Conservation (phyloP, 257 asterid genomes). For the Solanum arcanum region DNA sequence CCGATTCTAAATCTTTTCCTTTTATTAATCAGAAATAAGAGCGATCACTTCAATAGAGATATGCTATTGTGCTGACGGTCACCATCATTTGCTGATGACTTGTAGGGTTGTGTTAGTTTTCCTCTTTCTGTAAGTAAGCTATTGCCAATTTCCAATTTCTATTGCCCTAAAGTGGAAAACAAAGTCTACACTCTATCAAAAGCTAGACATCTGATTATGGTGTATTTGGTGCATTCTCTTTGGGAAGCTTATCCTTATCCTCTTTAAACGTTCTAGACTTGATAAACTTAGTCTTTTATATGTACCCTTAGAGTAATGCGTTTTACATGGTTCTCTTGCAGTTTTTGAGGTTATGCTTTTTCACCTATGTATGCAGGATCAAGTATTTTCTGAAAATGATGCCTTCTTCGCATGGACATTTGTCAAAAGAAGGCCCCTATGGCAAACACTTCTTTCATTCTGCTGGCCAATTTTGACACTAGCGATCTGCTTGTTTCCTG, state of each 20-base stretch:
- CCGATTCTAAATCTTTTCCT: neutral
- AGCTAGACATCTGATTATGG: neutral
- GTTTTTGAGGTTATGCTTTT: neutral
- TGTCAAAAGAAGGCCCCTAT: constrained; percentile 77
- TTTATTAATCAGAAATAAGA: neutral
- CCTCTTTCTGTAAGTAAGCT: neutral
- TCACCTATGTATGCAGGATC: constrained; percentile 57
- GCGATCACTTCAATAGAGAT: neutral
- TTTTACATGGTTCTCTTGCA: neutral
- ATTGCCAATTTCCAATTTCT: neutral
- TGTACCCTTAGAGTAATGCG: neutral
- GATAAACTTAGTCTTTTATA: neutral
- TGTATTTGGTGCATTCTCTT: neutral
- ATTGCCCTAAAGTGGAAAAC: neutral
- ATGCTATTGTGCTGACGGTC: neutral
- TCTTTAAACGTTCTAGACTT: neutral
- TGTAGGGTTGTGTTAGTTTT: neutral
- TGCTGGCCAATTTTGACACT: constrained; percentile 95
- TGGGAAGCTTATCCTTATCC: neutral
- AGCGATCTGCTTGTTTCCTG: constrained; percentile 98
- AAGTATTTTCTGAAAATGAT: constrained; percentile 80
- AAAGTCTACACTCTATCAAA: neutral
- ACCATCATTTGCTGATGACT: neutral
- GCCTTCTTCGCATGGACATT: constrained; percentile 98
- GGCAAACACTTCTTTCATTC: constrained; percentile 98